These are phyloP conservation scores for Phytophthora boehmeriae DNA, from an alignment of 352 stramenopile genomes.

Conservation along the genomic window DNA sequence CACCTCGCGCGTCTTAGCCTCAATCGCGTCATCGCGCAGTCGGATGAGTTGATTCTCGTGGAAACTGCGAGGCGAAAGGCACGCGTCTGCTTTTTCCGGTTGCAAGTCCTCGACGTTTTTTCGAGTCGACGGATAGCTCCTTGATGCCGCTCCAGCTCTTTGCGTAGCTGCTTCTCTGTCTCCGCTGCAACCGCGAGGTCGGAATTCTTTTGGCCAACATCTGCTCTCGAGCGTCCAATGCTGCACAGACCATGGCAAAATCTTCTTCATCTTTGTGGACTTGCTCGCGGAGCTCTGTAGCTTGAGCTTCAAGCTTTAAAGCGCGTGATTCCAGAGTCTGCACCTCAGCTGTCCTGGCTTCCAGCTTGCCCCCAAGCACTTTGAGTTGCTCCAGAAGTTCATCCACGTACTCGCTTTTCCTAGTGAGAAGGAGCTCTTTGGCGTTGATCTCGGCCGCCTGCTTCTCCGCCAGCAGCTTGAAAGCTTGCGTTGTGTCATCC, in stretches of 20 bases:
- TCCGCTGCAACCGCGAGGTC: conserved; percentile 37
- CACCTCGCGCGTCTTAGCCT: conserved; percentile 71
- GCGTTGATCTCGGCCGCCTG: conserved; percentile 69
- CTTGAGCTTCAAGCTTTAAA: conserved; percentile 27
- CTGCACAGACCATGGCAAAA: conserved; percentile 63
- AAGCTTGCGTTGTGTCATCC: conserved; percentile 31
- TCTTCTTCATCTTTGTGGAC: conserved; percentile 71
- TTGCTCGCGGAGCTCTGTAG: conserved; percentile 50
- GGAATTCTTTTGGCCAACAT: conserved; percentile 40
- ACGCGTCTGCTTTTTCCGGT: conserved; percentile 55
- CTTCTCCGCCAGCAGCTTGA: conserved; percentile 66
- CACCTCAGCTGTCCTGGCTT: conserved; percentile 20
- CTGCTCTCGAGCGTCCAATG: conserved; percentile 56
- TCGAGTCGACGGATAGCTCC: conserved; percentile 47
- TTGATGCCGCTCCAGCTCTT: conserved; percentile 51
- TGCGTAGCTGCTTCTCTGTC: conserved; percentile 42
- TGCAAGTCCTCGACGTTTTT: conserved; percentile 50
- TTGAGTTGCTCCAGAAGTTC: conserved; percentile 60
- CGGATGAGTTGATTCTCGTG: conserved; percentile 76
- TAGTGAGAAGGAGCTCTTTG: conserved; percentile 62
- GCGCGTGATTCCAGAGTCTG: conserved; percentile 22
- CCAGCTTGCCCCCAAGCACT: conserved; percentile 10
- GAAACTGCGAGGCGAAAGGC: conserved; percentile 75
- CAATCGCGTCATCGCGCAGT: conserved; percentile 74
- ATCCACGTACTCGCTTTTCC: conserved; percentile 69